phyloP scores from a whole-genome alignment of 1,284 basidiomycete genomes.

The Ganoderma boninense region DNA sequence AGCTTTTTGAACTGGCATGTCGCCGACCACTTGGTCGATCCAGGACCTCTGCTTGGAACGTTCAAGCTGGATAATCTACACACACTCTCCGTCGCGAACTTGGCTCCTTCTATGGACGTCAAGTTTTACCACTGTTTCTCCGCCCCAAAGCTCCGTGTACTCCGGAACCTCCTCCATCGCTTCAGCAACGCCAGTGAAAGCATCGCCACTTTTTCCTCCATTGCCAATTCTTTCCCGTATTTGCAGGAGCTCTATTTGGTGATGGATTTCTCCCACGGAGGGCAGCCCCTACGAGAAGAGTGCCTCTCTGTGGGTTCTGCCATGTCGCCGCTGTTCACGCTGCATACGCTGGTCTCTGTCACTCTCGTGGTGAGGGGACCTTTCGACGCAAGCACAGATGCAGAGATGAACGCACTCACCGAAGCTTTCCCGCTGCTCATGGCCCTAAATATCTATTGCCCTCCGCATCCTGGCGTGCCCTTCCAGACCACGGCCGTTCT shows the following conservation, averaged over 20 bases:
- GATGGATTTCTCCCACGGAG: too few species aligned
- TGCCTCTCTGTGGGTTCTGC: background rate
- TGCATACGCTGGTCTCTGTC: background rate
- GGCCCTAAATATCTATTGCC: background rate
- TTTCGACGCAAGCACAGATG: background rate
- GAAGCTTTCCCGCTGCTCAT: background rate
- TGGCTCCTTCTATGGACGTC: background rate
- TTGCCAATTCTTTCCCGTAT: background rate
- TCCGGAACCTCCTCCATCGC: background rate
- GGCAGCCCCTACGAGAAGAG: background rate
- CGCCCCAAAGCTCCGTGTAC: background rate
- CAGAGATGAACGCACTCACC: background rate
- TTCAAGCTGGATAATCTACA: background rate
- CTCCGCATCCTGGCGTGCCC: too few species aligned
- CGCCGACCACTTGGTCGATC: background rate
- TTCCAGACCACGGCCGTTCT: background rate
- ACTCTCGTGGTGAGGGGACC: background rate
- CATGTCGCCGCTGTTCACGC: background rate
- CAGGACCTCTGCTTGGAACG: background rate
- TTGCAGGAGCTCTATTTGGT: background rate
- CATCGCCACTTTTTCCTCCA: background rate
- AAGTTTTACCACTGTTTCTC: background rate
- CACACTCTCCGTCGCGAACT: background rate
- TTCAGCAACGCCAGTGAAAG: background rate
- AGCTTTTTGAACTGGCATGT: background rate